These are phyloP conservation scores for Pezicula neosporulosa DNA, from an alignment of 2,329 filamentous ascomycete species.

Conservation along the genomic window DNA sequence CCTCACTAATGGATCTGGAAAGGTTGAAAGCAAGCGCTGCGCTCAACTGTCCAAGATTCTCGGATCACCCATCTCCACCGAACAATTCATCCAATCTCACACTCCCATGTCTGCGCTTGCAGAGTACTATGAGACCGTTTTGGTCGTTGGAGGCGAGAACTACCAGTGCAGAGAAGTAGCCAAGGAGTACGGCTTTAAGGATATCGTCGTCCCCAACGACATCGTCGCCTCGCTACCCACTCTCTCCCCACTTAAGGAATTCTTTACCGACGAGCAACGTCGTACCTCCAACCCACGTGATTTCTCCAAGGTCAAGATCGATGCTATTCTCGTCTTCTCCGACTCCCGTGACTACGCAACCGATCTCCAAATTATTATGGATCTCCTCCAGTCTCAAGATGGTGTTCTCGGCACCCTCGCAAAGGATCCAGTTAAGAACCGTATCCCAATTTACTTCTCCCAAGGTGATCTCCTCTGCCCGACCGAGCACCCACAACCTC, in stretches of 20 bases:
- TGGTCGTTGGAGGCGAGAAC: conserved; percentile 73
- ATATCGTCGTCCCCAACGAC: conserved; percentile 71
- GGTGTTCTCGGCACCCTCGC: conserved; percentile 63
- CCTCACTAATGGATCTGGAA: conserved; percentile 71
- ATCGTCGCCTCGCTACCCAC: conserved; percentile 67
- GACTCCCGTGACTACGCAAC: conserved; percentile 72
- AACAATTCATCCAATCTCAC: conserved; percentile 76
- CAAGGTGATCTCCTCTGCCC: conserved; percentile 64
- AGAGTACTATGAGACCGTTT: conserved; percentile 74
- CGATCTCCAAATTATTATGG: conserved; percentile 74
- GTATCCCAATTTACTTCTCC: conserved; percentile 73
- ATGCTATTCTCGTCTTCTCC: conserved; percentile 72
- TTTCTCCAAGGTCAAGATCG: conserved; percentile 68
- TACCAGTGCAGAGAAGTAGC: conserved; percentile 72
- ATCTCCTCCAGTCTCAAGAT: conserved; percentile 65
- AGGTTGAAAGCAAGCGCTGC: conserved; percentile 62
- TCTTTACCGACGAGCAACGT: conserved; percentile 66
- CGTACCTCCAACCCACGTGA: conserved; percentile 65
- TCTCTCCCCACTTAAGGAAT: conserved; percentile 62
- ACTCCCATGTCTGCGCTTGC: conserved; percentile 73
- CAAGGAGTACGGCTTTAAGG: conserved; percentile 70
- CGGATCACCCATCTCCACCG: conserved; percentile 59
- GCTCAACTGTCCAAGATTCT: conserved; percentile 67
- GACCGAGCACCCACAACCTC: conserved; percentile 60
- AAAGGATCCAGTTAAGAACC: conserved; percentile 60